Evolutionary conservation across 805 yeast species (phyloP), one percentile per base, ranked within the genome.

Genomic region (Ascoidea rubescens): DNA sequence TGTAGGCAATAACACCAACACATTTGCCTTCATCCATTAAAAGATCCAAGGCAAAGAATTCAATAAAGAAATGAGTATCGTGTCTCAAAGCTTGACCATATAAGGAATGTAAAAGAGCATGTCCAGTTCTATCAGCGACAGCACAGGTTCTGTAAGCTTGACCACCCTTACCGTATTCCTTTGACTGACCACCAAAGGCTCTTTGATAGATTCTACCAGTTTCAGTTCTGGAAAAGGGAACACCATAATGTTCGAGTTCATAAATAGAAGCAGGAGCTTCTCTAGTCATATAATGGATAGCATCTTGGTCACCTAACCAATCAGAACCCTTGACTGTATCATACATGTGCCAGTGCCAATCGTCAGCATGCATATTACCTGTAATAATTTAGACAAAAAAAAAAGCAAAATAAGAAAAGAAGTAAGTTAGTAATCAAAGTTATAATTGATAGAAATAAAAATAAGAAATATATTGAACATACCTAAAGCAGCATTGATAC

Each of bases 321-420:
- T 91, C 99, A 7, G 97, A 89, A 58, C 99, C 99, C 74, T 91
- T 91, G 62, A 91, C 98, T 62, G 99, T 91, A 67, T 91, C 99
- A 72, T 93, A 91, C 97, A 91, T 90, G 71, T 91, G 99, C 97
- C 98, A 93, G 71, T 87, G 95, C 99, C 99, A 91, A 74, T 90
- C 90, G 70, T 91, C 99, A 60, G 79, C 77, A 74, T 93, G 98
- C 96, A 91, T 91, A 77, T 91, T 91, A 61, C 98, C 28, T 21
- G 28, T 21, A 21, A 21, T 21, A 21, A 21, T 21, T 21, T 21
- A 21, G 28, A 21, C 3, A 3, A 21, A 21, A 21, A 21, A 21
- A 21, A 21, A 21, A 21, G 28, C 28, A 21, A 21, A 21, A 21
- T 2, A 21, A 21, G 28, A 21, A 21, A 21, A 21, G 28, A 21